Evolutionary conservation across 257 asterid species (phyloP).

Genomic region (Mitragyna speciosa): DNA sequence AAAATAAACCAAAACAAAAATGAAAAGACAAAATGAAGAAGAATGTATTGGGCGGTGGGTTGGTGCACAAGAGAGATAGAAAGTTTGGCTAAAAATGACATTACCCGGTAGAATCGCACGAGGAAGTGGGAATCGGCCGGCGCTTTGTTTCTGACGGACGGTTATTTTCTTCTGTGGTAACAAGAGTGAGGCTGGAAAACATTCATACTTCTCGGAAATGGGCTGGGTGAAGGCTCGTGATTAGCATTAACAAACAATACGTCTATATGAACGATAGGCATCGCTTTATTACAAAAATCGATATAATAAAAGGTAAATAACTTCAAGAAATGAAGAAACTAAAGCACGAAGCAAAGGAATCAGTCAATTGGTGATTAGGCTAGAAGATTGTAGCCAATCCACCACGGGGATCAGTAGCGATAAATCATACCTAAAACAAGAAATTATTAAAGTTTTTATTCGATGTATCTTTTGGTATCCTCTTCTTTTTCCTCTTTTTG

Average conservation of each 20-base stretch:
- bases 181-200: not conserved
- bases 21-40: not conserved
- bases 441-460: not conserved
- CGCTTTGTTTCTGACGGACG: constrained; percentile 3
- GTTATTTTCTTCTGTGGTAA: not conserved
- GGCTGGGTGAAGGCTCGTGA: not conserved
- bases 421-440: not conserved
- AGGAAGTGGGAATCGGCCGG: not conserved
- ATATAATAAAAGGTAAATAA: too few species aligned
- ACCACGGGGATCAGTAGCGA: not conserved
- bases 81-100: not conserved
- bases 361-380: not conserved
- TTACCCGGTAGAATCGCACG: not conserved
- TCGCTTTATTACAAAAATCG: not conserved
- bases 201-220: not conserved
- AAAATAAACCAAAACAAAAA: not conserved
- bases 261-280: not conserved
- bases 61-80: not conserved
- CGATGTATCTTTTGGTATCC: not conserved
- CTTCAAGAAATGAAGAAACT: not conserved
- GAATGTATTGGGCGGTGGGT: not conserved
- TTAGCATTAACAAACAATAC: not conserved
- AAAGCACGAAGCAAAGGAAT: not conserved
- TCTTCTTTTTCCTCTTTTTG: too few species aligned
- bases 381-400: too few species aligned